Evolutionary conservation across 805 yeast species (phyloP).

Genomic region (Scheffersomyces spartinae): DNA sequence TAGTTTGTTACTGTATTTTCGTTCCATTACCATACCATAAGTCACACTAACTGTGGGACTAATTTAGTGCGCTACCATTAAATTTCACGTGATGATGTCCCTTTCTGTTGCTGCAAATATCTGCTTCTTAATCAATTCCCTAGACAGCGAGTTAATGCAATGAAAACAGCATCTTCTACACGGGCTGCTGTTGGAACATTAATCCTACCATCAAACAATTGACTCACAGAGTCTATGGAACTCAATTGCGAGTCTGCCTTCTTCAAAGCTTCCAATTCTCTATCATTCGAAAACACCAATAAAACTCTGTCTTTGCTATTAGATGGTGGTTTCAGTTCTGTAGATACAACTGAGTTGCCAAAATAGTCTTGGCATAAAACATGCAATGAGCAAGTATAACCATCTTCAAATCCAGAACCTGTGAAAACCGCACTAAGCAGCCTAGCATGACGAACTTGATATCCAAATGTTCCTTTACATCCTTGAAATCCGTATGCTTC

Average conservation of each 20-base stretch:
- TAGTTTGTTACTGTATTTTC: no score
- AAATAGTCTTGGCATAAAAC: slow-evolving; percentile 60
- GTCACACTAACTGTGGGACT: no score
- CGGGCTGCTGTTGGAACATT: slow-evolving; percentile 43
- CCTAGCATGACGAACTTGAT: slow-evolving; percentile 57
- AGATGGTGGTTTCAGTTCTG: slow-evolving; percentile 10
- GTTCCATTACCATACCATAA: no score
- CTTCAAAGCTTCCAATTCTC: slow-evolving; percentile 46
- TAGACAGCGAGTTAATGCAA: slow-evolving; percentile 51
- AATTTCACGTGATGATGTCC: no score
- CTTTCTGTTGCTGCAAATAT: no score
- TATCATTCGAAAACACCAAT: slow-evolving; percentile 54
- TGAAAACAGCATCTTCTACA: slow-evolving; percentile 61
- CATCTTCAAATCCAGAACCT: slow-evolving; percentile 48
- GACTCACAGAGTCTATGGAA: slow-evolving; percentile 41
- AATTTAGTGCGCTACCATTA: no score
- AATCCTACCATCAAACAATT: slow-evolving; percentile 59
- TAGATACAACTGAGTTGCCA: slow-evolving; percentile 13
- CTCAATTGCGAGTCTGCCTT: slow-evolving; percentile 39
- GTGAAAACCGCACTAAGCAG: slow-evolving; percentile 57
- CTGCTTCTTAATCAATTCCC: no score
- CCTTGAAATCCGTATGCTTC: slow-evolving; percentile 62
- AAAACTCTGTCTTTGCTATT: slow-evolving; percentile 21
- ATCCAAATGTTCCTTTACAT: slow-evolving; percentile 54
- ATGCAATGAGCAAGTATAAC: slow-evolving; percentile 59